Evolutionary conservation across 768 basidiomycete genomes (phyloP).

Genomic region (Russula foetens): DNA sequence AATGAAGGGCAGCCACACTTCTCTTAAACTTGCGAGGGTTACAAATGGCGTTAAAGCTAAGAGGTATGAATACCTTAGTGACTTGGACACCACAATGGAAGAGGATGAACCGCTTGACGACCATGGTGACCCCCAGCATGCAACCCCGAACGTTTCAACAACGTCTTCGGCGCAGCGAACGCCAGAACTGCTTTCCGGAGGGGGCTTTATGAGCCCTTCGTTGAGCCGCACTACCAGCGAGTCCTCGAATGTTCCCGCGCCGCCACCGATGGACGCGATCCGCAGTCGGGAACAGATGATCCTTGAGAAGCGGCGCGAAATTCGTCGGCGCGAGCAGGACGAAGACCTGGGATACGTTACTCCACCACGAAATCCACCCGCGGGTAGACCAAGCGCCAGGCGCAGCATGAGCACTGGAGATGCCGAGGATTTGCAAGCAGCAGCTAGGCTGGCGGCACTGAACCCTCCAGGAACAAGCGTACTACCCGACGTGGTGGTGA

Average conservation of each 20-base stretch:
- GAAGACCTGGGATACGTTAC: constrained; percentile 32
- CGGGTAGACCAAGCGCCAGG: constrained; percentile 43
- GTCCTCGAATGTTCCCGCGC: constrained; percentile 36
- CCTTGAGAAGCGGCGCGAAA: constrained; percentile 58
- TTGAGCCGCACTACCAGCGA: constrained; percentile 37
- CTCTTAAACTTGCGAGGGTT: constrained; percentile 26
- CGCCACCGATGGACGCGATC: constrained; percentile 61
- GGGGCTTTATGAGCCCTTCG: constrained; percentile 18
- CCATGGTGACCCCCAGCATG: constrained; percentile 13
- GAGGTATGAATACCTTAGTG: constrained; percentile 26
- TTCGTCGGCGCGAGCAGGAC: constrained; percentile 46
- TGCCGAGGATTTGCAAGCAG: constrained; percentile 35
- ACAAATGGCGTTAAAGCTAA: constrained; percentile 29
- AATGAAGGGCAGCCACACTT: constrained; percentile 14
- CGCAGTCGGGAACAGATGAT: constrained; percentile 58
- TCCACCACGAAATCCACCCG: constrained; percentile 24
- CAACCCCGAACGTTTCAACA: neutral
- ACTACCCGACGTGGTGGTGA: constrained; percentile 33
- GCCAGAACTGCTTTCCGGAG: constrained; percentile 16
- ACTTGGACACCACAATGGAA: constrained; percentile 29
- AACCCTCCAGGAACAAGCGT: constrained; percentile 27
- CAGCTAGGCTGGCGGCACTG: constrained; percentile 25
- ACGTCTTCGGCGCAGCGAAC: constrained; percentile 10
- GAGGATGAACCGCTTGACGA: constrained; percentile 24
- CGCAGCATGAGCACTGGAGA: constrained; percentile 78